Percentiles rank a stretch among this genome's conserved stretches.
Evolutionary conservation across 106 monocot species (phyloP).

Genomic region (Cymbidium sinense): DNA sequence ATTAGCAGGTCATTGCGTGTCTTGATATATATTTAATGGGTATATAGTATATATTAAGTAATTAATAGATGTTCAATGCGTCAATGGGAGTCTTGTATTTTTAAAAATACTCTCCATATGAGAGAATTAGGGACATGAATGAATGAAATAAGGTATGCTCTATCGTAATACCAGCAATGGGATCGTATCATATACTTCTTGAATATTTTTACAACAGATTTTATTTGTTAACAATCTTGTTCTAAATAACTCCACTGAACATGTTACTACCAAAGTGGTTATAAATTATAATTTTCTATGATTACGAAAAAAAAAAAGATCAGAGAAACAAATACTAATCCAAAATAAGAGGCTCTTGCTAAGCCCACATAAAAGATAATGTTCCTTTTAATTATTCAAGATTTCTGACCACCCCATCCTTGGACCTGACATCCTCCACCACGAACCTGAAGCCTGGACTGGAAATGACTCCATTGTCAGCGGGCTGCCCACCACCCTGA

Average conservation of each 20-base stretch:
- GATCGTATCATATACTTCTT: no score
- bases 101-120: no score
- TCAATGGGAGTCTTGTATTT: no score
- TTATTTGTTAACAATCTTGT: neutral
- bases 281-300: neutral
- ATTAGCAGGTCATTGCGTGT: no score
- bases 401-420: slow-evolving; percentile 52
- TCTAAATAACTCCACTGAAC: neutral
- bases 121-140: no score
- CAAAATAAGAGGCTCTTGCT: neutral
- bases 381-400: neutral
- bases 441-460: slow-evolving; percentile 37
- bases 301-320: neutral
- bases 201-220: neutral
- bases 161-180: no score
- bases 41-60: no score
- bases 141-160: no score
- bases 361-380: neutral
- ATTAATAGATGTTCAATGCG: no score
- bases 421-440: slow-evolving; percentile 62
- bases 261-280: neutral
- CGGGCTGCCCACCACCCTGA: slow-evolving; percentile 81
- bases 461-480: slow-evolving; percentile 54
- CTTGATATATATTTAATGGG: no score
- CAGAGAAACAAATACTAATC: neutral